phyloP scores from a whole-genome alignment of 2,329 filamentous ascomycete species.

The Tricladium varicosporioides region DNA sequence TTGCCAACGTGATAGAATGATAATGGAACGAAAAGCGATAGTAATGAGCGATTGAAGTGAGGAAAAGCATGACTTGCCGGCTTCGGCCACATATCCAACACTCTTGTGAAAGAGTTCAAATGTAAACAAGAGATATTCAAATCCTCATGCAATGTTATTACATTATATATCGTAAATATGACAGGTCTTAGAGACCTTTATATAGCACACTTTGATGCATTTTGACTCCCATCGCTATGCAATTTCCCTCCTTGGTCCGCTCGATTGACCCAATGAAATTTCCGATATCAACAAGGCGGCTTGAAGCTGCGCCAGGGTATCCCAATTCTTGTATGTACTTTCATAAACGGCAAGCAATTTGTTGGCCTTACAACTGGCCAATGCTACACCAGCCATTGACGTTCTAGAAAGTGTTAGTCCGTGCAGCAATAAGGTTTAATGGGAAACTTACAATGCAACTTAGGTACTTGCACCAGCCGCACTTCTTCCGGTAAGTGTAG shows the following conservation, averaged over 20 bases:
- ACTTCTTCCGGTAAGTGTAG: conserved; percentile 73
- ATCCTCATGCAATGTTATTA: neutral
- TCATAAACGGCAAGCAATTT: conserved; percentile 12
- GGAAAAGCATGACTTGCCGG: too few species aligned
- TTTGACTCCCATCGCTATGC: conserved; percentile 27
- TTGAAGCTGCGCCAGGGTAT: conserved; percentile 23
- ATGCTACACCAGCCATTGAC: conserved; percentile 66
- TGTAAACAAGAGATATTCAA: neutral
- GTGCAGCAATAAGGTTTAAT: conserved; percentile 50
- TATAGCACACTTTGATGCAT: neutral
- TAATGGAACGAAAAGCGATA: too few species aligned
- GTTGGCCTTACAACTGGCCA: conserved; percentile 27
- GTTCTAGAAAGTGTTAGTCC: conserved; percentile 41
- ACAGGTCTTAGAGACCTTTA: neutral
- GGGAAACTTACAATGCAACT: conserved; percentile 77
- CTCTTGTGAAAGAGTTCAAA: too few species aligned
- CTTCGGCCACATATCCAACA: too few species aligned
- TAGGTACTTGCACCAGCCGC: conserved; percentile 92
- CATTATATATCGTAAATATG: neutral
- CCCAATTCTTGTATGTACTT: conserved; percentile 25
- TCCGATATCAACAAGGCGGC: neutral
- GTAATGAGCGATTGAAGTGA: too few species aligned
- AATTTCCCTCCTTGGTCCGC: conserved; percentile 1
- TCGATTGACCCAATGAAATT: neutral
- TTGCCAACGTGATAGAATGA: too few species aligned